Evolutionary conservation across 495 filamentous ascomycete species (phyloP).

Genomic region (Penicillium desertorum): DNA sequence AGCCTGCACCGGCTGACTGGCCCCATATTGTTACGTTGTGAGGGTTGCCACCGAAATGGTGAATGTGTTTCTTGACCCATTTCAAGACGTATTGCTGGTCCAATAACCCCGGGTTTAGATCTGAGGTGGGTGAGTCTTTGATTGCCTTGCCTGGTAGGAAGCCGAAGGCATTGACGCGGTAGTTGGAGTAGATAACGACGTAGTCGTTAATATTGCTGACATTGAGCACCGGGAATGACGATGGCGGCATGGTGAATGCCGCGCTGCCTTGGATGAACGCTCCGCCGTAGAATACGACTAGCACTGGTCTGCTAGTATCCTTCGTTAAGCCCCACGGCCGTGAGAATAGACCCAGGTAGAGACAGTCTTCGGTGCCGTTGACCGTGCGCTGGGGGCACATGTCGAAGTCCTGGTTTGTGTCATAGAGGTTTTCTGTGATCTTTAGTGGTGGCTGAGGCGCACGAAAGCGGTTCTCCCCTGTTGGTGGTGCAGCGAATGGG

Average conservation of each 20-base stretch:
- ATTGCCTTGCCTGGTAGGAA: conserved; percentile 56
- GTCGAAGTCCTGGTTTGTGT: conserved; percentile 57
- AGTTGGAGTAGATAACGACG: conserved; percentile 54
- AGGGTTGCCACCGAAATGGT: conserved; percentile 52
- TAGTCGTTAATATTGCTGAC: conserved; percentile 47
- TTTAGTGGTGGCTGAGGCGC: conserved; percentile 52
- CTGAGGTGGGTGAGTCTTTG: conserved; percentile 44
- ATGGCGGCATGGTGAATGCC: conserved; percentile 52
- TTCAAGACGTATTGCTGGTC: conserved; percentile 52
- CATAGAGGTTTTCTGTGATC: conserved; percentile 45
- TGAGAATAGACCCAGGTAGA: conserved; percentile 59
- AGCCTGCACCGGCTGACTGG: conserved; percentile 56
- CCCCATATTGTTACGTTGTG: conserved; percentile 53
- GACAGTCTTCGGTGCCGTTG: conserved; percentile 63
- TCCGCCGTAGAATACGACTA: conserved; percentile 62
- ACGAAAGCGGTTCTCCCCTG: conserved; percentile 55
- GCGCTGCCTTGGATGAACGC: conserved; percentile 60
- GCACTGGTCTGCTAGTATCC: conserved; percentile 50
- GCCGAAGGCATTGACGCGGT: conserved; percentile 59
- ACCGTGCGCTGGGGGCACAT: conserved; percentile 58
- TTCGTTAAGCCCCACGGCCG: conserved; percentile 48
- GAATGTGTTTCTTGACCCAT: conserved; percentile 56
- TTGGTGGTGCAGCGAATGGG: conserved; percentile 58
- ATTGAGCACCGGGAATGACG: conserved; percentile 57
- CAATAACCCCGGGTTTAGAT: conserved; percentile 50